A percentile compares a stretch with the other conserved stretches of the same genome.
phyloP scores from a whole-genome alignment of 116 monocot genomes.

The Trichopus zeylanicus region DNA sequence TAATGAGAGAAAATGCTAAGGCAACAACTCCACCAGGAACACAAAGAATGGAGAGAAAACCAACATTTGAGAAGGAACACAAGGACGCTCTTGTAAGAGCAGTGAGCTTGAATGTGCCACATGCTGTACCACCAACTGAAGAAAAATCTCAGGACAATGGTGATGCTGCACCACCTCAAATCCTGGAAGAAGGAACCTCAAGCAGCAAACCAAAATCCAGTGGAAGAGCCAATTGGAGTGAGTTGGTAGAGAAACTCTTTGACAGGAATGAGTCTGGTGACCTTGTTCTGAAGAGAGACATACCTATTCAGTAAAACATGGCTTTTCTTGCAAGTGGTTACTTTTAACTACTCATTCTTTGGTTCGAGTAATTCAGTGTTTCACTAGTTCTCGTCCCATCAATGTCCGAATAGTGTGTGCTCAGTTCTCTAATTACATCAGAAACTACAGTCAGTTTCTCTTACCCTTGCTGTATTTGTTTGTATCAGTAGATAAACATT shows the following conservation, averaged over 20 bases:
- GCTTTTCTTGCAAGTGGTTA: too few relatives aligned
- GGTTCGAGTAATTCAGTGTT: too few relatives aligned
- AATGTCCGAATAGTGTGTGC: too few relatives aligned
- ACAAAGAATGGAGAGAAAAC: conserved; percentile 72
- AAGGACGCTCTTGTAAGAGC: conserved; percentile 62
- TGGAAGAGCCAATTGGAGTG: conserved; percentile 57
- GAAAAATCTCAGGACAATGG: conserved; percentile 2
- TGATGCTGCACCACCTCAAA: neutral
- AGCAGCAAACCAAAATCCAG: conserved; percentile 11
- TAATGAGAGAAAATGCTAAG: conserved; percentile 34
- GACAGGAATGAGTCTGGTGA: conserved; percentile 35
- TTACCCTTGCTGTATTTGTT: too few relatives aligned
- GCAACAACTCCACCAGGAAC: conserved; percentile 22
- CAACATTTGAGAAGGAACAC: conserved; percentile 61
- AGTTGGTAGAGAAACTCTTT: conserved; percentile 60
- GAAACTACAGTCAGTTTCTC: too few relatives aligned
- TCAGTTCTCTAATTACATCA: too few relatives aligned
- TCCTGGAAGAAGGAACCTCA: neutral
- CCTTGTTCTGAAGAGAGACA: conserved; percentile 47
- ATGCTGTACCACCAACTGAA: conserved; percentile 38
- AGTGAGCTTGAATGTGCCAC: conserved; percentile 53
- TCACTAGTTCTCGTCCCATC: too few relatives aligned
- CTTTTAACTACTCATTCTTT: too few relatives aligned
- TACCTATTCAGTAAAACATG: too few relatives aligned
- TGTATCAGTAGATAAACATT: too few relatives aligned